A percentile compares a stretch with the other conserved stretches of the same genome.
These are phyloP conservation scores for Naganishia friedmannii DNA, from an alignment of 768 basidiomycete genomes.

Conservation along the genomic window DNA sequence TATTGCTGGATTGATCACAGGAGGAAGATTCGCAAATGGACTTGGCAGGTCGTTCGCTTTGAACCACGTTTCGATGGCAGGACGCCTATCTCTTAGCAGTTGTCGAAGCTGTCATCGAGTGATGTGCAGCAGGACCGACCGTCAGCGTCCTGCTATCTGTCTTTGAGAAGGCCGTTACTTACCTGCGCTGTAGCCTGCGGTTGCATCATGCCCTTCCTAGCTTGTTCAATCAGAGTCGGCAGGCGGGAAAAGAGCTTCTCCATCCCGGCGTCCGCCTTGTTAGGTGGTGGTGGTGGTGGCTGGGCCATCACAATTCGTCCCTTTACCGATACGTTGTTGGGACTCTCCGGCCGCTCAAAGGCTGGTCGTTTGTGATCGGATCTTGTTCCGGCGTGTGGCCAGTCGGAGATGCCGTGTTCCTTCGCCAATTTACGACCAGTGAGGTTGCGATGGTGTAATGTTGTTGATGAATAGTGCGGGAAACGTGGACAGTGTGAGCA, in stretches of 20 bases:
- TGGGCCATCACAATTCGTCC: neutral
- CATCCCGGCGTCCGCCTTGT: constrained; percentile 25
- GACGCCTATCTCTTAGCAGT: constrained; percentile 4
- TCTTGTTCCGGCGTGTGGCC: neutral
- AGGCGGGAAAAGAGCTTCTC: constrained; percentile 19
- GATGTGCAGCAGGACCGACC: neutral
- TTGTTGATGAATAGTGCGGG: too few species aligned
- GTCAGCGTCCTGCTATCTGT: neutral
- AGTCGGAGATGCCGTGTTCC: neutral
- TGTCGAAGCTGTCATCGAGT: neutral
- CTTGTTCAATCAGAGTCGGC: constrained; percentile 14
- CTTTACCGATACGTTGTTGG: neutral
- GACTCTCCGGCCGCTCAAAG: neutral
- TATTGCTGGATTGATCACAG: constrained; percentile 7
- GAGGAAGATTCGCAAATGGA: constrained; percentile 3
- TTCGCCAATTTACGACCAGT: neutral
- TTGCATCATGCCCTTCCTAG: constrained; percentile 20
- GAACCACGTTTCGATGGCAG: constrained; percentile 13
- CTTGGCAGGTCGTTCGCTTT: constrained; percentile 8
- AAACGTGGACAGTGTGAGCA: too few species aligned
- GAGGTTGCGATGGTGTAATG: neutral
- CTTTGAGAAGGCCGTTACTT: neutral
- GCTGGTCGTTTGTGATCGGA: neutral
- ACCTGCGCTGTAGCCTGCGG: constrained; percentile 11
- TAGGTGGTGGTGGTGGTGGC: neutral